Evolutionary conservation across 1,284 basidiomycete genomes (phyloP).

Genomic region (Malassezia pachydermatis): DNA sequence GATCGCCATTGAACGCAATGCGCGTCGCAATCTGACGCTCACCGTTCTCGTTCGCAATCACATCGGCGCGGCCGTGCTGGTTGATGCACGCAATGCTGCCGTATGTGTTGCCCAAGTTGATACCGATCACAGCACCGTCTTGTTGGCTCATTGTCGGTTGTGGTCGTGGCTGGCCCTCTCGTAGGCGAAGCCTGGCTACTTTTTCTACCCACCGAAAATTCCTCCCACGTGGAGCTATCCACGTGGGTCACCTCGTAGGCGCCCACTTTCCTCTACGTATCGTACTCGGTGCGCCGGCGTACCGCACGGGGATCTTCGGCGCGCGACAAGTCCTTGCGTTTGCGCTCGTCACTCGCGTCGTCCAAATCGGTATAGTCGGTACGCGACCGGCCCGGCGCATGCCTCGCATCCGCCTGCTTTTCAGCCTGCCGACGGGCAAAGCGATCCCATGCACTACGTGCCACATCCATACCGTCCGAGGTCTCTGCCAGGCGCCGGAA

Average conservation of each 20-base stretch:
- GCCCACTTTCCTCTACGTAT: background rate
- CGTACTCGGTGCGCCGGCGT: constrained; percentile 15
- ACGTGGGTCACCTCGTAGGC: no score
- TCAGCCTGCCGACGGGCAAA: constrained; percentile 33
- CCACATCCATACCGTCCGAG: constrained; percentile 24
- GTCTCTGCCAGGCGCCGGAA: constrained; percentile 20
- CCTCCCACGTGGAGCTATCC: no score
- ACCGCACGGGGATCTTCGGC: constrained; percentile 14
- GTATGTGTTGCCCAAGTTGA: constrained; percentile 94
- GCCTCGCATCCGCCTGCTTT: background rate
- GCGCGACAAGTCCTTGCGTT: constrained; percentile 12
- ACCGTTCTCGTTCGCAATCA: constrained; percentile 91
- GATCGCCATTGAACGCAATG: constrained; percentile 66
- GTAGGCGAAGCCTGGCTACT: no score
- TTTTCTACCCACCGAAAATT: no score
- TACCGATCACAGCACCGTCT: constrained; percentile 59
- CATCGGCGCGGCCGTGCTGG: constrained; percentile 54
- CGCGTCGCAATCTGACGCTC: constrained; percentile 95
- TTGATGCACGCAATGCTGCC: constrained; percentile 90
- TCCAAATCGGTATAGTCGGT: constrained; percentile 14
- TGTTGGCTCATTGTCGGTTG: constrained; percentile 29
- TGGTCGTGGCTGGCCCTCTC: no score
- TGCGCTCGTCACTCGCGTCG: constrained; percentile 9
- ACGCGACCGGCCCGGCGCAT: background rate
- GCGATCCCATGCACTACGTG: constrained; percentile 35